Evolutionary conservation across 202 grass and related monocot genomes (phyloP).

Genomic region (Panicum virgatum): DNA sequence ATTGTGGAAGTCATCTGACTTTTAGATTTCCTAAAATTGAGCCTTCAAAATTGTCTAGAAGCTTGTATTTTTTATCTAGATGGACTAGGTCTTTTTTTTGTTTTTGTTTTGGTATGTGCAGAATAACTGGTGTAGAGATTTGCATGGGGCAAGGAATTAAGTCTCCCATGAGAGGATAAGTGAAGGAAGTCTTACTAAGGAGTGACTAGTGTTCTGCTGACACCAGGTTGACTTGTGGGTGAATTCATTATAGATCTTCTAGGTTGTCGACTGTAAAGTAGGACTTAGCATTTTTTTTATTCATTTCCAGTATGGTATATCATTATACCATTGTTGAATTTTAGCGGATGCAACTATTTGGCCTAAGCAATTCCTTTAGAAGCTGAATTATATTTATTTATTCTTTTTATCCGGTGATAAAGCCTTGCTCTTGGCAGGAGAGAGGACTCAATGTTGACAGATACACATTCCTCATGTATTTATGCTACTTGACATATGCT

Average conservation of each 20-base stretch:
- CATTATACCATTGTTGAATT: neutral
- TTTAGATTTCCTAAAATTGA: no score
- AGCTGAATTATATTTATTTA: neutral
- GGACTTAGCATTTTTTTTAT: neutral
- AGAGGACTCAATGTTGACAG: constrained; percentile 58
- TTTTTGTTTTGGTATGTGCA: neutral
- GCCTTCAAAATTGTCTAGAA: no score
- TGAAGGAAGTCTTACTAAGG: neutral
- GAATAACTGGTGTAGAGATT: neutral
- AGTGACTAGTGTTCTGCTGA: constrained; percentile 8
- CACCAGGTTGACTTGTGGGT: neutral
- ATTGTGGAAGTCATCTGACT: no score
- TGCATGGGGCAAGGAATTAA: neutral
- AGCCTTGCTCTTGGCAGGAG: constrained; percentile 62
- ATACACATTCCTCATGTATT: constrained; percentile 82
- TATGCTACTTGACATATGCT: constrained; percentile 94
- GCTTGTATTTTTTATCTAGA: neutral
- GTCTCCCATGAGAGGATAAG: neutral
- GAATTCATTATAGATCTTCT: neutral
- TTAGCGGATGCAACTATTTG: neutral
- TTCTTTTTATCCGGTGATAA: no score
- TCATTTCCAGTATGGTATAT: neutral
- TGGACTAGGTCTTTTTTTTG: neutral
- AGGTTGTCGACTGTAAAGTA: constrained; percentile 13
- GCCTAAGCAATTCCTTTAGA: neutral